phyloP scores from a whole-genome alignment of 805 yeast species.

The Metschnikowia bowlesiae region DNA sequence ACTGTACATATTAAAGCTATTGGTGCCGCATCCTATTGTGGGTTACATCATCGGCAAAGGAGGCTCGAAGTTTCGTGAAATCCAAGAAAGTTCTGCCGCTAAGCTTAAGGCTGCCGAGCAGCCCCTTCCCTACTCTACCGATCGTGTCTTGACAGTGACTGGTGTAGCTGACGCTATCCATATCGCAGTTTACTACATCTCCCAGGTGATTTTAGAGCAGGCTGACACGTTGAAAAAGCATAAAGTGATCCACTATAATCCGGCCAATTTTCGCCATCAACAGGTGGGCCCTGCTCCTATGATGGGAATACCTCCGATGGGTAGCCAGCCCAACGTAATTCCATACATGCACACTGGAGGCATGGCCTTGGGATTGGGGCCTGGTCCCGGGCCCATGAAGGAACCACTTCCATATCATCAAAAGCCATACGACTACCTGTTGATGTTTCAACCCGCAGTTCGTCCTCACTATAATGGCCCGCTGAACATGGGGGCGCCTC shows the following conservation, averaged over 20 bases:
- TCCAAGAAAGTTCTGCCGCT: constrained; percentile 79
- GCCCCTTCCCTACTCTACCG: constrained; percentile 71
- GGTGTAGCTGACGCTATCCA: constrained; percentile 89
- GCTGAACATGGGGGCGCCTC: constrained; percentile 8
- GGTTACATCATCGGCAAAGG: constrained; percentile 78
- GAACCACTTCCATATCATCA: constrained; percentile 10
- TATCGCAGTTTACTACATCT: constrained; percentile 72
- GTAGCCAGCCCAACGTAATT: constrained; percentile 16
- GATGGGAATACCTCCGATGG: constrained; percentile 19
- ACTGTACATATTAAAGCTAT: constrained; percentile 52
- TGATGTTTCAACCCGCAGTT: constrained; percentile 38
- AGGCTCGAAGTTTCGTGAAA: constrained; percentile 71
- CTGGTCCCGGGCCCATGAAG: constrained; percentile 12
- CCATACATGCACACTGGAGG: constrained; percentile 16
- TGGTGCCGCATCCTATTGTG: constrained; percentile 75
- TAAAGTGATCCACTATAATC: constrained; percentile 57
- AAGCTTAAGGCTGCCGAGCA: constrained; percentile 68
- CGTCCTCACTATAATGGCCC: constrained; percentile 25
- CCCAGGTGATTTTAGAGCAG: constrained; percentile 62
- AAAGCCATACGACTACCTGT: constrained; percentile 33
- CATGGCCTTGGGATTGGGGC: constrained; percentile 11
- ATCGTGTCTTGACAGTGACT: constrained; percentile 60
- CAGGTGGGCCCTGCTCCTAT: constrained; percentile 9
- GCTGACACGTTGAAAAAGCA: constrained; percentile 47
- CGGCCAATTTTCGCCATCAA: constrained; percentile 38